Conservation (phyloP, 306 rosid genomes). For the Mimosa bimucronata region DNA sequence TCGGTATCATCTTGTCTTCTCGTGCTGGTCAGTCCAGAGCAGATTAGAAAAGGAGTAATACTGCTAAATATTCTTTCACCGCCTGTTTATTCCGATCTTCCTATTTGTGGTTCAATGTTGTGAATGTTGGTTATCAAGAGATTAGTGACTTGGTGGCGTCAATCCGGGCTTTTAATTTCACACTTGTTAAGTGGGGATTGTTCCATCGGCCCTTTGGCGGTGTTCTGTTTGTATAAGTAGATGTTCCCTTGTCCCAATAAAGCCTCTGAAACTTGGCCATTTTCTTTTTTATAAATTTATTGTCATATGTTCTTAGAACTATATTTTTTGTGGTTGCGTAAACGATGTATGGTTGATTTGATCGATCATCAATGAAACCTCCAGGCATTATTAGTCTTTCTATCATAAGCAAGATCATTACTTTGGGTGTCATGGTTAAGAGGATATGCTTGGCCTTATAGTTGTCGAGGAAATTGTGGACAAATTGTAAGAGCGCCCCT, state of each 20-base stretch:
- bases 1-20: slow-evolving; percentile 83
- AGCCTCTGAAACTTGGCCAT: slow-evolving; percentile 46
- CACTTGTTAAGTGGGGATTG: slow-evolving; percentile 43
- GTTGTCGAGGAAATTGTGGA: neutral
- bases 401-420: neutral
- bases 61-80: slow-evolving; percentile 55
- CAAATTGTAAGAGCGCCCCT: neutral
- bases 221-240: slow-evolving; percentile 53
- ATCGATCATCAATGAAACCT: slow-evolving; percentile 28
- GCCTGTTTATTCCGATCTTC: slow-evolving; percentile 42
- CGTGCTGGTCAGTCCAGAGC: slow-evolving; percentile 94
- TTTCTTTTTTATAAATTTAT: slow-evolving; percentile 36
- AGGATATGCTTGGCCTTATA: neutral
- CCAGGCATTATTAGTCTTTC: slow-evolving; percentile 14
- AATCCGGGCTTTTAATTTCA: slow-evolving; percentile 38
- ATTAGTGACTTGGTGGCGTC: slow-evolving; percentile 46
- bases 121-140: slow-evolving; percentile 41
- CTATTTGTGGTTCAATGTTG: slow-evolving; percentile 29
- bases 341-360: slow-evolving; percentile 43
- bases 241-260: slow-evolving; percentile 58
- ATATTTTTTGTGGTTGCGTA: slow-evolving; percentile 32
- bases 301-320: slow-evolving; percentile 27
- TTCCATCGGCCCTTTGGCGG: slow-evolving; percentile 44
- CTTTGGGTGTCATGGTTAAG: neutral
- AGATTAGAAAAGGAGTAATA: slow-evolving; percentile 50